Base-by-base conservation (phyloP, 305 asterid genomes). In the Fraxinus ornus region DNA sequence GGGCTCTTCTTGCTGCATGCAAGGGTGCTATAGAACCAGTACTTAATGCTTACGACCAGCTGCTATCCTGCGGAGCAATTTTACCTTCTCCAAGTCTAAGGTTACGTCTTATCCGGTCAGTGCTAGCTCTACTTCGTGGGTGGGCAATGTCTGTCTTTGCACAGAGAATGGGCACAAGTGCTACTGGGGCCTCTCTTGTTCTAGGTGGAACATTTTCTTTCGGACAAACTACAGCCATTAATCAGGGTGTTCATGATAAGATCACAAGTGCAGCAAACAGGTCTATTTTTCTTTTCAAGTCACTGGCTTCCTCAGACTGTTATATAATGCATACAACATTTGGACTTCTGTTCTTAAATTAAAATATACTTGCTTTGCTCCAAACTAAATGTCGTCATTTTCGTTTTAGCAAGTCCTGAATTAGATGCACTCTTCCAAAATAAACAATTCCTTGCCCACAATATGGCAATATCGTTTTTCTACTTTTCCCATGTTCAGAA, bases 1-100 rank as follows among this genome's bases (percentile, higher is more conserved):
- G 97, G 90, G 98, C 97, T 82, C 91, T 96, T 86, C 86, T 94
- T 71, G 92, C 94, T 86, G 93, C 99, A 60, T 96, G 98, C 89
- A 92, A 90, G 90, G 95, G 97, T 85, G 90, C 97, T 28, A 85
- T 88, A 78, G 99, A 94, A 86, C 98, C 98, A 70, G 97, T 94
- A 83, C 91, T 96, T 79, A 91, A 87, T 88, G 89, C 97, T 47
- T 94, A 94, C 33, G 97, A 94, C 81, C 98, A 92, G 84, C 81
- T 96, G 84, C 84, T 94, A 87, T 93, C 97, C 30, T 91, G 85
- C 71, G 98, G 97, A 75, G 97, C 90, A 55, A 86, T 94, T 85
- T 77, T 96, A 82, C 93, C 96, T 12, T 88, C 97, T 77, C 93
- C 98, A 28, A 87, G 66, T 85, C 79, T 94, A 78, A 89, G 94